phyloP scores from a whole-genome alignment of 768 basidiomycete species.

The Epithele typhae region DNA sequence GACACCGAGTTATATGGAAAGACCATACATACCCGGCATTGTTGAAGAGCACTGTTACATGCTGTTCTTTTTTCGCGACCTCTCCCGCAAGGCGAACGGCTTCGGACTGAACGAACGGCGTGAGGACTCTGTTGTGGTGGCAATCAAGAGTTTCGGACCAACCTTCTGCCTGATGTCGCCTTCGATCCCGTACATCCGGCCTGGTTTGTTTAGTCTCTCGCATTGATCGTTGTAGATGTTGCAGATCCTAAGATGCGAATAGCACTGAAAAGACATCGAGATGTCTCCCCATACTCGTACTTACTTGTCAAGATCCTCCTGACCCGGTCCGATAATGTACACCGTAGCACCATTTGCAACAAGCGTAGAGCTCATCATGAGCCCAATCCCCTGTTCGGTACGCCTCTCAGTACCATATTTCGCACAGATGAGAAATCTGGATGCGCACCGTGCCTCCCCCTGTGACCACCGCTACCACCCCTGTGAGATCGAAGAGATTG shows the following conservation, averaged over 20 bases:
- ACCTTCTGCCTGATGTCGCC: constrained; percentile 40
- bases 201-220: constrained; percentile 21
- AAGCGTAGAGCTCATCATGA: constrained; percentile 43
- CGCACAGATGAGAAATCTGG: no score
- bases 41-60: constrained; percentile 44
- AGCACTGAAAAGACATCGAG: not conserved
- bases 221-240: constrained; percentile 34
- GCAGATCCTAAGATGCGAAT: constrained; percentile 26
- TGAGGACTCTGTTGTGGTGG: not conserved
- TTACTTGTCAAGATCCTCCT: constrained; percentile 35
- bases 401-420: no score
- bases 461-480: constrained; percentile 44
- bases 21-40: constrained; percentile 33
- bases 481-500: constrained; percentile 39
- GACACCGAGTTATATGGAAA: no score
- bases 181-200: constrained; percentile 35
- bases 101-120: constrained; percentile 30
- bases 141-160: not conserved
- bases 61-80: constrained; percentile 31
- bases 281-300: no score
- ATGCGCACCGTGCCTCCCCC: constrained; percentile 37
- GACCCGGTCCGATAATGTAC: constrained; percentile 39
- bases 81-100: constrained; percentile 37
- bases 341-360: constrained; percentile 43
- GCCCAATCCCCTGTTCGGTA: constrained; percentile 40